Evolutionary conservation across 2,329 filamentous ascomycete genomes (phyloP), one percentile per base, ranked within the genome.

Genomic region (Fusarium pseudoanthophilum): DNA sequence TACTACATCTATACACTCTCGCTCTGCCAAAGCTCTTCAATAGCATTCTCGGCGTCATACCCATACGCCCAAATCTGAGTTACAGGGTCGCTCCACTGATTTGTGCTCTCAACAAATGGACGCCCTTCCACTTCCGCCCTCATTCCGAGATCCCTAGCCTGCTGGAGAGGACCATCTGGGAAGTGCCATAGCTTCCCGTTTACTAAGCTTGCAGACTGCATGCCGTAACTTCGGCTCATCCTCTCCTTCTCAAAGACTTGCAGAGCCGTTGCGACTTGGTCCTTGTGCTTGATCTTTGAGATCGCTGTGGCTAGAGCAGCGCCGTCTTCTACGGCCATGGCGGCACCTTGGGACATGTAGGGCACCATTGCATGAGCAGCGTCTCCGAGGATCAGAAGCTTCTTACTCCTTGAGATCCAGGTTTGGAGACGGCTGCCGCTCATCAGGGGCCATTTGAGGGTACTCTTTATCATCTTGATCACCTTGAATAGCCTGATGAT

Each of bases 351-450:
- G 11, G 63, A 66, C 63, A 66, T 66, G 20, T 66, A 66, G 1
- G 63, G 63, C 1, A 66, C 63, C 63, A 66, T 66, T 2, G 63
- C 63, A 4, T 66, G 63, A 5, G 63, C 63, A 15, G 63, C 63
- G 21, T 66, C 63, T 2, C 63, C 63, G 3, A 66, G 60, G 2
- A 66, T 58, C 0, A 66, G 2, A 0, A 66, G 40, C 8, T 66
- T 66, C 10, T 66, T 30, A 4, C 63, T 66, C 18, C 18, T 65
- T 0, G 63, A 66, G 5, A 65, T 11, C 63, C 63, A 66, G 0
- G 60, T 65, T 2, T 26, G 49, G 0, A 66, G 40, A 4, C 30
- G 63, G 8, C 24, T 48, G 3, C 63, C 60, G 6, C 15, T 66
- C 15, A 65, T 36, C 2, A 66, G 5, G 0, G 60, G 63, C 63